Conservation (phyloP, 371 early-diverging fungal species). For the Mortierella sp. region DNA sequence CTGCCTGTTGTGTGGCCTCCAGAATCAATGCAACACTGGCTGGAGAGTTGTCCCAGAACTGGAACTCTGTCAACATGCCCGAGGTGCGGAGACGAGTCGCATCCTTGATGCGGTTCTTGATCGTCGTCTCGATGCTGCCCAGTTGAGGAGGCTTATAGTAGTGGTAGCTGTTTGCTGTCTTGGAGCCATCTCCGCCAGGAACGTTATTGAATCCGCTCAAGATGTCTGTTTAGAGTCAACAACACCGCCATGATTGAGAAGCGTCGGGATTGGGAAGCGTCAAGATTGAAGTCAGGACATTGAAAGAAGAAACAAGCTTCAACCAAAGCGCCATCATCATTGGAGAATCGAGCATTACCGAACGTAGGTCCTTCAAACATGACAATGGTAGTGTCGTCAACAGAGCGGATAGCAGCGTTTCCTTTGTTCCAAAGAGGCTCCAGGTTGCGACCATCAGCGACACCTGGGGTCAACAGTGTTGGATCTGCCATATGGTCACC, state of each 20-base stretch:
- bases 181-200: slow-evolving; percentile 61
- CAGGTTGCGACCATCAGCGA: slow-evolving; percentile 55
- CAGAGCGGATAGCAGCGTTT: slow-evolving; percentile 58
- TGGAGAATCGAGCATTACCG: slow-evolving; percentile 10
- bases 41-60: slow-evolving; percentile 51
- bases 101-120: slow-evolving; percentile 55
- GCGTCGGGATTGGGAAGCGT: no score
- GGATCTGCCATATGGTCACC: slow-evolving; percentile 60
- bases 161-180: slow-evolving; percentile 44
- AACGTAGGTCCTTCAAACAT: slow-evolving; percentile 65
- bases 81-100: slow-evolving; percentile 53
- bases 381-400: slow-evolving; percentile 59
- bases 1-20: slow-evolving; percentile 33
- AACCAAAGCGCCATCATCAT: no score
- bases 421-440: slow-evolving; percentile 63
- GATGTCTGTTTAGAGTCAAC: slow-evolving; percentile 42
- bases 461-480: slow-evolving; percentile 52
- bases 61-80: slow-evolving; percentile 57
- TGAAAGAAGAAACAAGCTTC: no score
- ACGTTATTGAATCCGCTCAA: slow-evolving; percentile 61
- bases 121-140: slow-evolving; percentile 48
- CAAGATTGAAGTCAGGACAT: no score
- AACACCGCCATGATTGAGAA: no score
- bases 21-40: slow-evolving; percentile 23
- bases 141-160: slow-evolving; percentile 60